A percentile compares a stretch with the other conserved stretches of the same genome.
These are phyloP conservation scores for Castanea mollissima DNA, from an alignment of 306 rosid genomes.

Conservation along the genomic window DNA sequence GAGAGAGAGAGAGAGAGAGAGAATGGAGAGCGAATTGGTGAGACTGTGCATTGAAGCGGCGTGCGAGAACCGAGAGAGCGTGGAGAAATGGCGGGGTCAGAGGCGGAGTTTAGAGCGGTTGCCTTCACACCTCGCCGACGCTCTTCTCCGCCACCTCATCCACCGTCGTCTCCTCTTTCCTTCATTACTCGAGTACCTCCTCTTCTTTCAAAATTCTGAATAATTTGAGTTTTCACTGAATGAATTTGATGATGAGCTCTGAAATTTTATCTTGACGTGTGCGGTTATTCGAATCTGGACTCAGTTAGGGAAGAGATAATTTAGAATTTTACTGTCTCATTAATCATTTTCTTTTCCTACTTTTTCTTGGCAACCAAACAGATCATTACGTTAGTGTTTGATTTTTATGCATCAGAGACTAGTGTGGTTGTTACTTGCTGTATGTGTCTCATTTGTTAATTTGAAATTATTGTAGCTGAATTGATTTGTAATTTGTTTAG, in stretches of 20 bases:
- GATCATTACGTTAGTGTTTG: neutral
- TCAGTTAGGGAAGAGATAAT: neutral
- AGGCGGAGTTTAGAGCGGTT: slow-evolving; percentile 60
- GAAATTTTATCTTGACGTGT: too few relatives aligned
- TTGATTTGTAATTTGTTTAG: neutral
- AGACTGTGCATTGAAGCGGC: slow-evolving; percentile 56
- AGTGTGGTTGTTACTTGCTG: neutral
- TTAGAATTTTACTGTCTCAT: neutral
- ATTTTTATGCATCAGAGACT: neutral
- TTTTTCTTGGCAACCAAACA: neutral
- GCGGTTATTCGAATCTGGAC: too few relatives aligned
- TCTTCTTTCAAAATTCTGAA: neutral
- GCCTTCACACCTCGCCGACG: slow-evolving; percentile 71
- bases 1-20: slow-evolving; percentile 12
- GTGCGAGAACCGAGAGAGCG: slow-evolving; percentile 41
- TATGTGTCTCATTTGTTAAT: neutral
- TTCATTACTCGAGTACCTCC: slow-evolving; percentile 73
- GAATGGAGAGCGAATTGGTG: slow-evolving; percentile 42
- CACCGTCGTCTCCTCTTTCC: slow-evolving; percentile 68
- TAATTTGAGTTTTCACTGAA: too few relatives aligned
- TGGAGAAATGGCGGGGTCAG: slow-evolving; percentile 73
- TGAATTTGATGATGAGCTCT: too few relatives aligned
- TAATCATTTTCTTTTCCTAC: neutral
- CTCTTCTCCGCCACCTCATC: slow-evolving; percentile 66
- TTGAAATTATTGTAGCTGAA: neutral